These are phyloP conservation scores for Spongiforma sp. DNA, from an alignment of 1,284 basidiomycete genomes.

Conservation along the genomic window DNA sequence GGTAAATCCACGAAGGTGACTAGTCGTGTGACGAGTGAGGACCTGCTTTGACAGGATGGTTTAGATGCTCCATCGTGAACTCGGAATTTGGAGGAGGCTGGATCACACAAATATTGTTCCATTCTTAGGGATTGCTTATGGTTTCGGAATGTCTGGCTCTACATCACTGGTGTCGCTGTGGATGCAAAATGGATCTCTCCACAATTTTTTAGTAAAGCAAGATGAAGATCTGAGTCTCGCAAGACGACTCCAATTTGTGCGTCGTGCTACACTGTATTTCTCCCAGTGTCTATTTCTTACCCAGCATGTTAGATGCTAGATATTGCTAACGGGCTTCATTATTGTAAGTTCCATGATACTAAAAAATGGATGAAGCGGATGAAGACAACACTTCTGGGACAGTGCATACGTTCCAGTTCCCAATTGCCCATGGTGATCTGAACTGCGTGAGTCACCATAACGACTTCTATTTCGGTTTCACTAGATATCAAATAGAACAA, in stretches of 20 bases:
- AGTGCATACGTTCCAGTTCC: slow-evolving; percentile 6
- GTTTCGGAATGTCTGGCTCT: neutral
- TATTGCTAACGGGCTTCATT: slow-evolving; percentile 4
- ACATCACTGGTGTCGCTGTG: slow-evolving; percentile 7
- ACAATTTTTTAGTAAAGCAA: neutral
- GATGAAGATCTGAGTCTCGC: neutral
- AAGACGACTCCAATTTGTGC: slow-evolving; percentile 5
- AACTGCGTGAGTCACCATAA: neutral
- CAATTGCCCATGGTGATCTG: too few relatives aligned
- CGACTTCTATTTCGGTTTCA: neutral
- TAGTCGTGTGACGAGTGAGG: neutral
- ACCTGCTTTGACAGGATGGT: neutral
- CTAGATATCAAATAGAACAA: neutral
- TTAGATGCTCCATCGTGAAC: neutral
- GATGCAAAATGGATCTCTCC: slow-evolving; percentile 7
- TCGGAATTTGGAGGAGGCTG: too few relatives aligned
- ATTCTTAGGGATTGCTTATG: slow-evolving; percentile 4
- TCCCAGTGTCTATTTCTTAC: neutral
- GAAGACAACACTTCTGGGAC: neutral
- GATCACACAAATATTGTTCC: neutral
- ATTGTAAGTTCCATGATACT: neutral
- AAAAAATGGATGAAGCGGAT: neutral
- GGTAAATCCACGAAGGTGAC: neutral
- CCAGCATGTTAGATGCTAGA: neutral
- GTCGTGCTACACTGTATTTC: neutral